Base-by-base conservation (phyloP, 1,284 basidiomycete species). In the Trichosporon ovoides region DNA sequence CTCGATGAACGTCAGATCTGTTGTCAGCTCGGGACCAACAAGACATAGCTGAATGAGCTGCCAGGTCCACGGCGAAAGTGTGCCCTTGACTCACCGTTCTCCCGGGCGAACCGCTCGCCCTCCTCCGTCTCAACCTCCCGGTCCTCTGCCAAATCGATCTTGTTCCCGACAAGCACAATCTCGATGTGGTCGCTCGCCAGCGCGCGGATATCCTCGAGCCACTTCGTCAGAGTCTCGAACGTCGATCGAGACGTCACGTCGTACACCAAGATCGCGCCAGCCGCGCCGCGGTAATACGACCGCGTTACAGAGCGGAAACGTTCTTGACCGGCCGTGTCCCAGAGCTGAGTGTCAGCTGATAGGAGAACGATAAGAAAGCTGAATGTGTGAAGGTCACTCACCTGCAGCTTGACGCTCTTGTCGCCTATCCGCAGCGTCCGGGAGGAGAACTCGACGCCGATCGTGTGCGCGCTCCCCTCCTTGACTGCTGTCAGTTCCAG, bases 311-410 rank as follows among this genome's bases (percentile, higher is more conserved):
- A 94, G 67, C 91, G 83, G 75, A 96, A 96, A 62, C 93, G 83
- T 77, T 96, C 93, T 78, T 96, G 93, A n/a, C 92, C 92, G 37
- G 92, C 92, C n/a, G 92, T 96, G 77, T 96, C 93, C 93, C 93
- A 97, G 54, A 96, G 79, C 89, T 96, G 53, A n/a, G 24, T 11
- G 48, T 56, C 38, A 59, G 53, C 50, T 65, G 43, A 9, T 12
- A n/a, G 11, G 4, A 12, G 10, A 38, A 38, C 7, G 37, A 3
- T 18, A n/a, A 2, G 40, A 14, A n/a, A n/a, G n/a, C n/a, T n/a
- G n/a, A n/a, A n/a, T n/a, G n/a, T n/a, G n/a, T n/a, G n/a, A n/a
- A n/a, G n/a, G n/a, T n/a, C 13, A 14, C 83, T 64, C 62, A 91
- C 91, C 83, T 95, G 92, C 35, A 97, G 82, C 77, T 97, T 97